Evolutionary conservation across 768 basidiomycete genomes (phyloP), one percentile per base, ranked within the genome.

Genomic region (Atractiella rhizophila): DNA sequence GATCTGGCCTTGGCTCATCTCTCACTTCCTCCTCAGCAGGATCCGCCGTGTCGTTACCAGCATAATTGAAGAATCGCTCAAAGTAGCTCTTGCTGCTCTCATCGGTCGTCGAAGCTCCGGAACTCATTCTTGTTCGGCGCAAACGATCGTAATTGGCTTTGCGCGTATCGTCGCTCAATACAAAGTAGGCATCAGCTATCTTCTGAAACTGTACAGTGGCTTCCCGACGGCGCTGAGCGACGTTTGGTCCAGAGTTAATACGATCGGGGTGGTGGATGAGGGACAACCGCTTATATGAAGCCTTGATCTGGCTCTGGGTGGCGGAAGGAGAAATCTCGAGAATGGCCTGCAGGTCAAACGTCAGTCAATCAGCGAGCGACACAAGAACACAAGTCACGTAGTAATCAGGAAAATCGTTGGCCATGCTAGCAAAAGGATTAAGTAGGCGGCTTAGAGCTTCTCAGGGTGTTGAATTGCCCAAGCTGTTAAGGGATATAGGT

Each of bases 151-250:
- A 48, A 21, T 43, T 40, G 5, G 23, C 9, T 3, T 44, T 35
- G 5, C 47, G 39, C 8, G 6, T 4, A 15, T 37, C 25, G 24
- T 48, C 47, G 1, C 34, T 32, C 3, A 50, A 31, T 2, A 43
- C 44, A 34, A 39, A 50, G 37, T 42, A 40, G 3, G 48, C 48
- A 36, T 50, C 48, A 25, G 48, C 48, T 21, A 50, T 46, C 5
- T 45, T 43, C 28, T 50, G 48, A 18, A 50, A 50, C 31, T 50
- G 35, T 11, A 19, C 16, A 2, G 48, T 50, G n/a, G 48, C 48
- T 24, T 26, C 29, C 4, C 26, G 32, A 11, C 46, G 42, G 42
- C 4, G 34, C 1, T 26, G 27, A 10, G 44, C 48, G 40, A 39
- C 38, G 1, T 18, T 21, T 0, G 45, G 36, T 0, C 39, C 43